A percentile compares a stretch with the other conserved stretches of the same genome.
These are phyloP conservation scores for Pelargonium fulgidum DNA, from an alignment of 441 rosid species.

Conservation along the genomic window DNA sequence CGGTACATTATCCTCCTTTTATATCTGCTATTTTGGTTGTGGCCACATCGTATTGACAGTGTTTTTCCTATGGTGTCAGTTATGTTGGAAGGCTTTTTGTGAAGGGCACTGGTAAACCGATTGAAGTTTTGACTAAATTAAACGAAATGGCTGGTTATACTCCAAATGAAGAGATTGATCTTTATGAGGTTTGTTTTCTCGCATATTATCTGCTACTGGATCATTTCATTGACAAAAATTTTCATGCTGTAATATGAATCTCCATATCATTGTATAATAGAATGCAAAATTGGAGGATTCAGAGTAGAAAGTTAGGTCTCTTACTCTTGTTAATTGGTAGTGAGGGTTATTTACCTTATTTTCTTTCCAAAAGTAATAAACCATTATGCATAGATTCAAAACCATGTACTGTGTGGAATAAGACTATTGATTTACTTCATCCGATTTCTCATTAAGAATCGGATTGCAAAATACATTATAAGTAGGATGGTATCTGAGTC, in stretches of 20 bases:
- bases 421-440: too few relatives aligned
- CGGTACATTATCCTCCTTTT: constrained; percentile 23
- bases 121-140: constrained; percentile 36
- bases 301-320: too few relatives aligned
- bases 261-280: too few relatives aligned
- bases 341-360: too few relatives aligned
- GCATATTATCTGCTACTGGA: not conserved
- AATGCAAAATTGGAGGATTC: too few relatives aligned
- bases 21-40: not conserved
- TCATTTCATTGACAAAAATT: not conserved
- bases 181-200: constrained; percentile 40
- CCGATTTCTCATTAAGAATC: too few relatives aligned
- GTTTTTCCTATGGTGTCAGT: constrained; percentile 23
- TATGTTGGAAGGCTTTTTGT: constrained; percentile 47
- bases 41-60: constrained; percentile 9
- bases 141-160: constrained; percentile 48
- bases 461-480: not conserved
- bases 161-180: constrained; percentile 43
- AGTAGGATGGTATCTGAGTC: not conserved
- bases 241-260: not conserved
- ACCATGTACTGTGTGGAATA: too few relatives aligned
- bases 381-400: too few relatives aligned
- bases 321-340: too few relatives aligned
- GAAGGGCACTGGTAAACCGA: constrained; percentile 38
- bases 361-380: too few relatives aligned